These are phyloP conservation scores for Hippophae tibetana DNA, from an alignment of 306 rosid species.

Conservation along the genomic window DNA sequence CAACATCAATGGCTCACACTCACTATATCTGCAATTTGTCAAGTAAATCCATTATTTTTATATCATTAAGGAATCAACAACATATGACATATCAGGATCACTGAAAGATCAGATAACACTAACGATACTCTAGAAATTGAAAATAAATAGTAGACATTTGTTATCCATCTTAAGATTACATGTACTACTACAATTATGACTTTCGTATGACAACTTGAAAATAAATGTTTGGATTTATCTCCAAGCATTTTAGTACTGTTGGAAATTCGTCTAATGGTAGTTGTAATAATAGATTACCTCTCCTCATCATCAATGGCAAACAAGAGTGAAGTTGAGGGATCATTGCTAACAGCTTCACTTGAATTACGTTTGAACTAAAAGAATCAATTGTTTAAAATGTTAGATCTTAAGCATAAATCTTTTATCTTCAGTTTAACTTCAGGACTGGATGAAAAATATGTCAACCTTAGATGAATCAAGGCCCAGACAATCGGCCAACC, in stretches of 20 bases:
- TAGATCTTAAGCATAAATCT: slow-evolving; percentile 5
- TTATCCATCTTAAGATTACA: no score
- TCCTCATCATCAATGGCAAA: slow-evolving; percentile 59
- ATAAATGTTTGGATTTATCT: no score
- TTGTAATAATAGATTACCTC: slow-evolving; percentile 43
- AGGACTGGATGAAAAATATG: slow-evolving; percentile 7
- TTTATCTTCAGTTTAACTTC: slow-evolving; percentile 8
- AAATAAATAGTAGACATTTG: no score
- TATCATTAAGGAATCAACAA: no score
- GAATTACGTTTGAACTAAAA: slow-evolving; percentile 64
- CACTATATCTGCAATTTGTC: slow-evolving; percentile 52
- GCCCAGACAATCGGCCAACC: slow-evolving; percentile 91
- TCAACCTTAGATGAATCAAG: slow-evolving; percentile 80
- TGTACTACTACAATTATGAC: no score
- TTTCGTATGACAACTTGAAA: no score
- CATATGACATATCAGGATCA: no score
- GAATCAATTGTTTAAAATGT: slow-evolving; percentile 10
- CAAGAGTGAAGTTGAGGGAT: slow-evolving; percentile 49
- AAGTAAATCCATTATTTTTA: slow-evolving; percentile 13
- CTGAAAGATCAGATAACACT: no score
- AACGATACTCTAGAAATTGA: no score
- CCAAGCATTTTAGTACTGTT: background rate
- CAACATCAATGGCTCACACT: slow-evolving; percentile 65
- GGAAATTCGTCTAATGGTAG: slow-evolving; percentile 7
- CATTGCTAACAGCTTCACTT: slow-evolving; percentile 46